phyloP scores from a whole-genome alignment of 257 asterid species.

The Solanum bukasovii region DNA sequence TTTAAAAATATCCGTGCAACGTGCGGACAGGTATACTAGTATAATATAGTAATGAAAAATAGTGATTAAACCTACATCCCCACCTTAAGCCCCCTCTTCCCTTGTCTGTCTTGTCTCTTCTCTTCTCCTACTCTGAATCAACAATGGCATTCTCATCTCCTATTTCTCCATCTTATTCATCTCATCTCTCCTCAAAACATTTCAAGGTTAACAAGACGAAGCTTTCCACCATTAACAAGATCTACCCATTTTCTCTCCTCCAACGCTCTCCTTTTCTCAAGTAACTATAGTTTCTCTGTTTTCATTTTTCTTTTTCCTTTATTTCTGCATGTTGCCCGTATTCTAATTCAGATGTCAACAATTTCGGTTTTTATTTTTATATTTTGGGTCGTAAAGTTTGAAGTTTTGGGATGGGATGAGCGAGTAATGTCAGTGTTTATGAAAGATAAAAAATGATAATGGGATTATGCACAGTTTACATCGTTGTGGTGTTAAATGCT shows the following conservation, averaged over 20 bases:
- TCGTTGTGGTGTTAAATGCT: background rate
- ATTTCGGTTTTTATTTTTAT: background rate
- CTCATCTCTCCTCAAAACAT: conserved; percentile 13
- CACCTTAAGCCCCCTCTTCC: background rate
- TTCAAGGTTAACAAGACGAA: conserved; percentile 4
- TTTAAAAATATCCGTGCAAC: no score
- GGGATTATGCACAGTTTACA: background rate
- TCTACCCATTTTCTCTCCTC: conserved; percentile 29
- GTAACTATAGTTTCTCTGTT: conserved; percentile 2
- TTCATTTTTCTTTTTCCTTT: background rate
- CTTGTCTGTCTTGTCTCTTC: background rate
- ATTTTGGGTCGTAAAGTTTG: background rate
- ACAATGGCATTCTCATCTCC: conserved; percentile 47
- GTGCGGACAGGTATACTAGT: no score
- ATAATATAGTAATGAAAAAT: no score
- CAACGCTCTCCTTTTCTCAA: conserved; percentile 34
- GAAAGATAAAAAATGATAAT: background rate
- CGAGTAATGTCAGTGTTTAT: background rate
- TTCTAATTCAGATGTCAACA: background rate
- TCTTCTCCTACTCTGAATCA: background rate
- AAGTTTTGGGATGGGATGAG: background rate
- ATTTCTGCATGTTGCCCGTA: background rate
- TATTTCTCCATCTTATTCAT: conserved; percentile 19
- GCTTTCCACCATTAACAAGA: conserved; percentile 19
- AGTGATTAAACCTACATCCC: background rate